phyloP scores from a whole-genome alignment of 345 rosid genomes.

The Lagerstroemia speciosa region DNA sequence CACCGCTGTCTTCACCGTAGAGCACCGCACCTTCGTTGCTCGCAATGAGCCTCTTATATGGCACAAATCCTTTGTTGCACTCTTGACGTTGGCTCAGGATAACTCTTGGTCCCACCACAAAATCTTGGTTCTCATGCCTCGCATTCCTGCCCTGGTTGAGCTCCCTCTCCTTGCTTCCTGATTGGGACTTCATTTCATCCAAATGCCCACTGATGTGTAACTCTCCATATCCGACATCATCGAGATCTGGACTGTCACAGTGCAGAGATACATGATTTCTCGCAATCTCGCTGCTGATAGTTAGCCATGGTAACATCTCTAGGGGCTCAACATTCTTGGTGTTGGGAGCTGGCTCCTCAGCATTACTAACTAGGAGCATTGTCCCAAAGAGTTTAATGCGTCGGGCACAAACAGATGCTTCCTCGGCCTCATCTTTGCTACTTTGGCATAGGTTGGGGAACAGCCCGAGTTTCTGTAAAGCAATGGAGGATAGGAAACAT shows the following conservation, averaged over 20 bases:
- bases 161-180: not conserved
- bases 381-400: constrained; percentile 1
- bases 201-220: not conserved
- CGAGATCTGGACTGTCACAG: not conserved
- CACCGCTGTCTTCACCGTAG: not conserved
- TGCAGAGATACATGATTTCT: not conserved
- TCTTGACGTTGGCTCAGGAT: not conserved
- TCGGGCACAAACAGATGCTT: not conserved
- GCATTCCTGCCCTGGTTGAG: not conserved
- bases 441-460: not conserved
- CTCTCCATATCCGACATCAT: not conserved
- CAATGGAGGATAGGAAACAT: not conserved
- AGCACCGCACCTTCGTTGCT: not conserved
- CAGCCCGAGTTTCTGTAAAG: constrained; percentile 3
- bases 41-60: not conserved
- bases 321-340: not conserved
- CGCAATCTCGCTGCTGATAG: not conserved
- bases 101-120: not conserved
- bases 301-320: constrained; percentile 3
- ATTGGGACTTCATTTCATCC: not conserved
- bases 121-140: not conserved
- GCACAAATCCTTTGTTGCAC: not conserved
- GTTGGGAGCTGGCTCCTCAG: not conserved
- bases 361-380: not conserved
- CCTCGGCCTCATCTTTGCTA: constrained; percentile 7